Conservation (phyloP, 768 basidiomycete genomes). For the Termitomyces sp. region DNA sequence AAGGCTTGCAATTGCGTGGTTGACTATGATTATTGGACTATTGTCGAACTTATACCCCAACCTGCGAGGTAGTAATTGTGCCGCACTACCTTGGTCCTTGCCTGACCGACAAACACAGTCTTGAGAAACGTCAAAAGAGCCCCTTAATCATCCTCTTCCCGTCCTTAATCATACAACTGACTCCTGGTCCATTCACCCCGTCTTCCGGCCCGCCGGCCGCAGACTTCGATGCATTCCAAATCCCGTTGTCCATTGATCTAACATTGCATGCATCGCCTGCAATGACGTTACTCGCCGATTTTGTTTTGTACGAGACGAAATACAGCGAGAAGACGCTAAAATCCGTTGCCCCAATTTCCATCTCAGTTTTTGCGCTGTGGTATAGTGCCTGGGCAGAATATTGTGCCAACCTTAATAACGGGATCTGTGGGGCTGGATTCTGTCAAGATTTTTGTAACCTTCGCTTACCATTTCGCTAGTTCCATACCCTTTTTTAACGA, state of each 20-base stretch:
- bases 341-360: slow-evolving; percentile 25
- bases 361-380: slow-evolving; percentile 30
- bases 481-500: slow-evolving; percentile 81
- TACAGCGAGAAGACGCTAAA: slow-evolving; percentile 33
- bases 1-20: slow-evolving; percentile 33
- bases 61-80: slow-evolving; percentile 18
- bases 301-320: slow-evolving; percentile 60
- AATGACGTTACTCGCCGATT: slow-evolving; percentile 57
- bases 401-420: slow-evolving; percentile 54
- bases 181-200: slow-evolving; percentile 15
- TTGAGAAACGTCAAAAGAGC: slow-evolving; percentile 47
- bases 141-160: slow-evolving; percentile 53
- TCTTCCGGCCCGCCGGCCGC: slow-evolving; percentile 31
- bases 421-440: slow-evolving; percentile 46
- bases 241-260: slow-evolving; percentile 58
- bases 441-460: neutral
- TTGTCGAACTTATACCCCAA: slow-evolving; percentile 29
- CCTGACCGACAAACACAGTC: slow-evolving; percentile 23
- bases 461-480: slow-evolving; percentile 35
- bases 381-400: slow-evolving; percentile 70
- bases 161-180: slow-evolving; percentile 45
- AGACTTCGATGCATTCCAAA: slow-evolving; percentile 23
- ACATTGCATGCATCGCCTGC: slow-evolving; percentile 66
- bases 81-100: neutral
- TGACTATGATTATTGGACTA: slow-evolving; percentile 33